Evolutionary conservation across 1,284 basidiomycete genomes (phyloP), one percentile per base, ranked within the genome.

Genomic region (Salmacisia buchloeana): DNA sequence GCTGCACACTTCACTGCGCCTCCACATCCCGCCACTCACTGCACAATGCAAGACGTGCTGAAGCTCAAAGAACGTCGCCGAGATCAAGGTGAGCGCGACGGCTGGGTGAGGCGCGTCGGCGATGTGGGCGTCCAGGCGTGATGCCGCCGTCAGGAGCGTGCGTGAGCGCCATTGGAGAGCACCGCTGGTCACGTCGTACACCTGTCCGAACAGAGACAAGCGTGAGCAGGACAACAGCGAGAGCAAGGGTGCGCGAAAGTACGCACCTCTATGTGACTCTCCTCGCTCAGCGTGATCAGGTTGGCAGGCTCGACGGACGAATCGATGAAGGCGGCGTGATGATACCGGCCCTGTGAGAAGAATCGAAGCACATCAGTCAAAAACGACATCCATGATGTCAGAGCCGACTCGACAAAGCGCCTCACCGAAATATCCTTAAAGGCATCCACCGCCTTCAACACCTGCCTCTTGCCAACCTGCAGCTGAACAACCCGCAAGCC

Each of bases 271-370:
- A 54, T 54, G 49, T 54, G 49, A 33, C 27, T 31, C 29, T 33
- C 49, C 34, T 54, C 49, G 27, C 49, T 54, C 10, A 54, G 29
- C n/a, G 49, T 54, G 13, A 54, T 18, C 18, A 54, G 49, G 27
- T 54, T 27, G 12, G 29, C 49, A 25, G 49, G 15, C 7, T 29
- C 49, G 9, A 54, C 29, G 29, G 49, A 54, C 29, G 31, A 18
- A n/a, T 54, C 49, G 29, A 54, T 54, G 29, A 31, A 54, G 27
- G 29, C 49, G 18, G 49, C 49, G 27, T 54, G 49, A 33, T 54
- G 49, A 31, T 29, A 54, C 21, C 49, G 49, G 2, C 27, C 29
- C 49, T 54, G 29, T 15, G 39, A n/a, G 6, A 43, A 43, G 23
- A 18, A 43, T 43, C 5, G 5, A 43, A 15, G 15, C 18, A 43